These are phyloP conservation scores for Aspergillus saccharolyticus DNA, from an alignment of 495 filamentous ascomycete genomes.

Conservation along the genomic window DNA sequence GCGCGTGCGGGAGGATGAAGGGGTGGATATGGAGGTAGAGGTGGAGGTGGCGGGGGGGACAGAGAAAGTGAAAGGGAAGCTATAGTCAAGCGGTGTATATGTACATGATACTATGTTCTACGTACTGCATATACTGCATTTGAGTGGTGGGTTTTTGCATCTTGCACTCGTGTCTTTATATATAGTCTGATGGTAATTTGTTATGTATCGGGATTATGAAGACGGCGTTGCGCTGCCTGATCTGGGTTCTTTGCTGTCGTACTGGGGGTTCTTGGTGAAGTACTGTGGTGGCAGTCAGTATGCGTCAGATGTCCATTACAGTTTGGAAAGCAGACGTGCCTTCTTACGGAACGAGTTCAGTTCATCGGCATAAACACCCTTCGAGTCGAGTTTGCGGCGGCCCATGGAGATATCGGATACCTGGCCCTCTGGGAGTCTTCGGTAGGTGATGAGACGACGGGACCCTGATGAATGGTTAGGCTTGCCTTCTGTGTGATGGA, in stretches of 20 bases:
- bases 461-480: constrained; percentile 54
- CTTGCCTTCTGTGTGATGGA: no score
- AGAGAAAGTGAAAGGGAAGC: constrained; percentile 19
- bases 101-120: no score
- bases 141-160: background rate
- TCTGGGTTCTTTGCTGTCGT: background rate
- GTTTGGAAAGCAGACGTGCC: no score
- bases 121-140: no score
- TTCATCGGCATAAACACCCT: constrained; percentile 59
- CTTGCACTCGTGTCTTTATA: no score
- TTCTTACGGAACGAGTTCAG: constrained; percentile 74
- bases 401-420: constrained; percentile 39
- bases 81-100: constrained; percentile 16
- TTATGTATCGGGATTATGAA: background rate
- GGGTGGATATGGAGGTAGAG: constrained; percentile 37
- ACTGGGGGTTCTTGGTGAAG: constrained; percentile 7
- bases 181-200: no score
- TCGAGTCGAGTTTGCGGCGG: constrained; percentile 35
- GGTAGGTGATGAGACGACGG: constrained; percentile 79
- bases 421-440: constrained; percentile 59
- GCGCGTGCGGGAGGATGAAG: constrained; percentile 40
- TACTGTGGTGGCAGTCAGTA: background rate
- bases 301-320: background rate
- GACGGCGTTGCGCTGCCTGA: background rate
- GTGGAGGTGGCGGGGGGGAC: constrained; percentile 9